Evolutionary conservation across 2,329 filamentous ascomycete genomes (phyloP).

Genomic region (Botryosphaeria agaves): DNA sequence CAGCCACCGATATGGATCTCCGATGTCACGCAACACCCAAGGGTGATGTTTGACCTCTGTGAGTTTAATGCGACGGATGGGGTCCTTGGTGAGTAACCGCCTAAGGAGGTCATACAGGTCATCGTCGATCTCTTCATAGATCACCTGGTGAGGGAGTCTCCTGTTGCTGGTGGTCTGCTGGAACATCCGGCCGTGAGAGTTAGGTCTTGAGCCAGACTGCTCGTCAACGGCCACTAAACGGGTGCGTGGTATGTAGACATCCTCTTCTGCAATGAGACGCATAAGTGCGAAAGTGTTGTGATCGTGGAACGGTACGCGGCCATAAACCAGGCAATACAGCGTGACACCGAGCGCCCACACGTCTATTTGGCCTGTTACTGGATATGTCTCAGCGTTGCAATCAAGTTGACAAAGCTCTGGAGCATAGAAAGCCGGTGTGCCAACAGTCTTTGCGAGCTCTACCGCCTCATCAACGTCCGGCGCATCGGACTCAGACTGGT

Average conservation of each 20-base stretch:
- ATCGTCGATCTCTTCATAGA: slow-evolving; percentile 74
- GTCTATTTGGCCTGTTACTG: slow-evolving; percentile 86
- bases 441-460: slow-evolving; percentile 94
- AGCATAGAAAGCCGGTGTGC: slow-evolving; percentile 93
- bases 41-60: slow-evolving; percentile 86
- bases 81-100: slow-evolving; percentile 76
- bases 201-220: slow-evolving; percentile 25
- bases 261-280: slow-evolving; percentile 74
- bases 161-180: slow-evolving; percentile 39
- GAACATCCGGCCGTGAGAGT: slow-evolving; percentile 27
- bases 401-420: slow-evolving; percentile 91
- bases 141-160: slow-evolving; percentile 59
- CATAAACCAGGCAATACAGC: slow-evolving; percentile 86
- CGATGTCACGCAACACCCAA: slow-evolving; percentile 70
- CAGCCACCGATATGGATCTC: slow-evolving; percentile 66
- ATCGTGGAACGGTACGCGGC: slow-evolving; percentile 81
- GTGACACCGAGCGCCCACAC: slow-evolving; percentile 96
- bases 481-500: slow-evolving; percentile 65
- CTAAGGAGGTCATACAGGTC: slow-evolving; percentile 61
- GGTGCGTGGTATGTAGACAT: slow-evolving; percentile 72
- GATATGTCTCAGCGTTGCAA: slow-evolving; percentile 42
- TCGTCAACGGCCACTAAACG: slow-evolving; percentile 57
- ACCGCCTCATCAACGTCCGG: slow-evolving; percentile 82
- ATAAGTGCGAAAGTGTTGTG: slow-evolving; percentile 89
- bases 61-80: slow-evolving; percentile 71